Evolutionary conservation across 176 grass and related monocot species (phyloP), one percentile per base, ranked within the genome.

Genomic region (Triticum aestivum): DNA sequence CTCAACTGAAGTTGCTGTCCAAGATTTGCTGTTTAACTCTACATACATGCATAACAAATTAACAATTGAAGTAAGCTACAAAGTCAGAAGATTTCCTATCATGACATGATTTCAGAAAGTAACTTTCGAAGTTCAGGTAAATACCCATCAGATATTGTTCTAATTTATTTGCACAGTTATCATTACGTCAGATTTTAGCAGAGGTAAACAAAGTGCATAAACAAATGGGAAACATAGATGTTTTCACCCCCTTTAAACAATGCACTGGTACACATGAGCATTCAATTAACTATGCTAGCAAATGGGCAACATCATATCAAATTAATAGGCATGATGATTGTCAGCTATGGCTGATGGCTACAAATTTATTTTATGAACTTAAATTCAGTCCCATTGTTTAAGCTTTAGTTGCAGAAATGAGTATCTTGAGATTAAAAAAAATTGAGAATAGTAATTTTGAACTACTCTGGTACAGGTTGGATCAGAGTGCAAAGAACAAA

Each of bases 401-500:
- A 73, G 32, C 8, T 62, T 83, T 45, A 58, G 15, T 26, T 66
- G 80, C 44, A 54, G 74, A 87, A 64, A 38, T 80, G 30, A 62
- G 45, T 62, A 84, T 41, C 51, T 52, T 80, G 81, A 42, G 39
- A 42, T 39, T 42, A 42, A 42, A 42, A 41, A 8, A 42, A 42
- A 41, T 9, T 42, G 37, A 42, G 39, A 42, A 42, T 42, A 10
- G 39, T 70, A 79, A 61, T 61, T 73, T 49, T 61, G 37, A 83
- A 41, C 69, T 73, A 73, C 37, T 69, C 11, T 73, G 68, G 68
- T 83, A 61, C 51, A 42, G 18, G 38, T 33, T 42, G 44, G 38
- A 79, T 72, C 47, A 30, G 17, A 69, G 41, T 84, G 71, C 42
- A 69, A 78, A 77, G 39, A 51, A 89, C 85, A 67, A 73, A 64